Evolutionary conservation across 2,329 filamentous ascomycete species (phyloP).

Genomic region (Davidsoniella neocaledoniae): DNA sequence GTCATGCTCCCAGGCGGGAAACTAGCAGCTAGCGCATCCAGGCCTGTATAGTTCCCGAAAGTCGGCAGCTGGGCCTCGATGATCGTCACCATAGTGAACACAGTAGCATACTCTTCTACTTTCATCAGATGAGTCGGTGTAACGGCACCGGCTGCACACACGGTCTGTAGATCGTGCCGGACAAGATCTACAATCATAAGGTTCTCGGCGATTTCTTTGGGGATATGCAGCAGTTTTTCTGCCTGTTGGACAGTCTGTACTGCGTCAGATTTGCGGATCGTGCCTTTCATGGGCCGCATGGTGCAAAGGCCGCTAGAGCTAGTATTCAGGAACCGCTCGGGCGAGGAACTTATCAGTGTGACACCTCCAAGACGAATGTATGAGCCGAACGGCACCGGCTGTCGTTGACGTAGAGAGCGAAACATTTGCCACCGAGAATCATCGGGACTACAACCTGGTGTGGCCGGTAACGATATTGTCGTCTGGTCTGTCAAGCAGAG

Average conservation of each 20-base stretch:
- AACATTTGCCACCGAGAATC: constrained; percentile 51
- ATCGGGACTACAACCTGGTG: constrained; percentile 14
- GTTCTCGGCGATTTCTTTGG: constrained; percentile 90
- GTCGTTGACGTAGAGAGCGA: constrained; percentile 47
- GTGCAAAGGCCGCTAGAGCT: constrained; percentile 40
- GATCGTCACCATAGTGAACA: constrained; percentile 82
- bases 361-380: constrained; percentile 54
- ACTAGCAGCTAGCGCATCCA: constrained; percentile 60
- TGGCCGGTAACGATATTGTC: constrained; percentile 31
- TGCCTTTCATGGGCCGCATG: constrained; percentile 93
- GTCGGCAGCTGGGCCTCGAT: constrained; percentile 51
- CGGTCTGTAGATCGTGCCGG: constrained; percentile 79
- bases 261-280: constrained; percentile 58
- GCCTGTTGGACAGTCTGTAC: constrained; percentile 56
- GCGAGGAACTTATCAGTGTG: constrained; percentile 68
- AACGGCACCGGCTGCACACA: constrained; percentile 60
- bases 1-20: constrained; percentile 93
- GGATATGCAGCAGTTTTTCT: constrained; percentile 52
- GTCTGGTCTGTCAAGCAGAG: constrained; percentile 69
- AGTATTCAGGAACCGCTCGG: constrained; percentile 67
- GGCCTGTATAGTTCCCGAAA: constrained; percentile 32
- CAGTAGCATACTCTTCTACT: constrained; percentile 79
- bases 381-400: constrained; percentile 73
- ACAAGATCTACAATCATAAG: constrained; percentile 97
- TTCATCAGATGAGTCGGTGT: constrained; percentile 61